Percentiles rank a stretch among this genome's conserved stretches.
phyloP scores from a whole-genome alignment of 2,329 filamentous ascomycete species.

The Emericellopsis cladophorae region DNA sequence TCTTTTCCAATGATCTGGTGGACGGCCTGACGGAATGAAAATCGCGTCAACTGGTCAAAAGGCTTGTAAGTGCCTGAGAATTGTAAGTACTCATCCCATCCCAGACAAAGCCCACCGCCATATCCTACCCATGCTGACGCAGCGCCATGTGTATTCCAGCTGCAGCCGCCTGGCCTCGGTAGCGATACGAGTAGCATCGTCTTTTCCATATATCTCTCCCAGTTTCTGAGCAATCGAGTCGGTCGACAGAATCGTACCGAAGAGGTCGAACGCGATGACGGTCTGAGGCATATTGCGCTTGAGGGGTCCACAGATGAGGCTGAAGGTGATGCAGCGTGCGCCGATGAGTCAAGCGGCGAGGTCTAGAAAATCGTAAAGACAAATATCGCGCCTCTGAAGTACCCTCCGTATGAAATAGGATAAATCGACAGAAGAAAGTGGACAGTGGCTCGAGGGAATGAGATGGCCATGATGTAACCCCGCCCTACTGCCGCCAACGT shows the following conservation, averaged over 20 bases:
- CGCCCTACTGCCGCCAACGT: too few relatives aligned
- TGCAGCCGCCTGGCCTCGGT: conserved; percentile 55
- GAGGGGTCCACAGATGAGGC: background rate
- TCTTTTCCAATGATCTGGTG: conserved; percentile 36
- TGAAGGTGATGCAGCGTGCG: background rate
- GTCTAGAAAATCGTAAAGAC: too few relatives aligned
- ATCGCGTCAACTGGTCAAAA: conserved; percentile 51
- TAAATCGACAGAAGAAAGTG: too few relatives aligned
- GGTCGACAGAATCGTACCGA: conserved; percentile 63
- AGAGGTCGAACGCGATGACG: conserved; percentile 61
- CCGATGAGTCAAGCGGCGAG: background rate
- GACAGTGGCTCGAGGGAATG: too few relatives aligned
- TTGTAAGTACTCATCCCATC: background rate
- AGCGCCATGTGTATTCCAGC: conserved; percentile 65
- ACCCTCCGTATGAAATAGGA: too few relatives aligned
- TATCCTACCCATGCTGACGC: conserved; percentile 58
- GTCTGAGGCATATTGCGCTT: conserved; percentile 13
- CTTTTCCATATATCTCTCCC: conserved; percentile 40
- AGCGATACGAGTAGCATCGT: conserved; percentile 43
- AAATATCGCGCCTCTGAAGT: too few relatives aligned
- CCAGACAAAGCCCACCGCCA: background rate
- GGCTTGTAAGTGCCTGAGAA: conserved; percentile 28
- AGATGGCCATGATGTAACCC: too few relatives aligned
- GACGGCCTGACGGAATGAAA: conserved; percentile 50
- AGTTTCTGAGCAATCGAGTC: conserved; percentile 52